Evolutionary conservation across 495 filamentous ascomycete species (phyloP).

Genomic region (Thozetella sp.): DNA sequence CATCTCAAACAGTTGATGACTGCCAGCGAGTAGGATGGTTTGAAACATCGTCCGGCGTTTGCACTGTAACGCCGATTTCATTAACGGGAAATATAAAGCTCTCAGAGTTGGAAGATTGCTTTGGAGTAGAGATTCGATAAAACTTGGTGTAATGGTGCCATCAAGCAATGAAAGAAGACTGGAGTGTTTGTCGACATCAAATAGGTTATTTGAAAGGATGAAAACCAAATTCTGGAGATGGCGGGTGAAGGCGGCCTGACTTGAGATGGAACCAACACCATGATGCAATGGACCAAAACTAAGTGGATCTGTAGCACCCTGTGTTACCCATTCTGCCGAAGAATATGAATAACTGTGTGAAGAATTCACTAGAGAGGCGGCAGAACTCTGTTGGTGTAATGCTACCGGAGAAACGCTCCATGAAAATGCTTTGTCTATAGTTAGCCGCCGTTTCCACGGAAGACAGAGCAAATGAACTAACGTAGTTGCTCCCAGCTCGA

Average conservation of each 20-base stretch:
- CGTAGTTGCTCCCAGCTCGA: not conserved
- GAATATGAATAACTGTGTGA: not conserved
- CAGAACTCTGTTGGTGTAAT: not conserved
- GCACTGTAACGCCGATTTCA: not conserved
- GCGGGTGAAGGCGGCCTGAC: not conserved
- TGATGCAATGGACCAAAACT: not conserved
- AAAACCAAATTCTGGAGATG: not conserved
- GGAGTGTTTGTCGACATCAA: not conserved
- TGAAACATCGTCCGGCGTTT: not conserved
- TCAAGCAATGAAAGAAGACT: not conserved
- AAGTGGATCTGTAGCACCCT: not conserved
- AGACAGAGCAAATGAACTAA: not conserved
- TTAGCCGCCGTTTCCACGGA: not conserved
- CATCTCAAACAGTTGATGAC: not conserved
- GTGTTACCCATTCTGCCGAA: not conserved
- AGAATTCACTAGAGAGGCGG: not conserved
- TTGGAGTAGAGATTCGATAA: not conserved
- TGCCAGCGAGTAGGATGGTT: not conserved
- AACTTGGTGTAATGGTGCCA: not conserved
- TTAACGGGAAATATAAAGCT: not conserved
- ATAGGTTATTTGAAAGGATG: not conserved
- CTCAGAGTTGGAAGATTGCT: not conserved
- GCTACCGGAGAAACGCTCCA: not conserved
- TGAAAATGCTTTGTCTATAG: not conserved
- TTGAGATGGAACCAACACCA: not conserved